Evolutionary conservation across 257 asterid genomes (phyloP), one percentile per base, ranked within the genome.

Genomic region (Ophiorrhiza pumila): DNA sequence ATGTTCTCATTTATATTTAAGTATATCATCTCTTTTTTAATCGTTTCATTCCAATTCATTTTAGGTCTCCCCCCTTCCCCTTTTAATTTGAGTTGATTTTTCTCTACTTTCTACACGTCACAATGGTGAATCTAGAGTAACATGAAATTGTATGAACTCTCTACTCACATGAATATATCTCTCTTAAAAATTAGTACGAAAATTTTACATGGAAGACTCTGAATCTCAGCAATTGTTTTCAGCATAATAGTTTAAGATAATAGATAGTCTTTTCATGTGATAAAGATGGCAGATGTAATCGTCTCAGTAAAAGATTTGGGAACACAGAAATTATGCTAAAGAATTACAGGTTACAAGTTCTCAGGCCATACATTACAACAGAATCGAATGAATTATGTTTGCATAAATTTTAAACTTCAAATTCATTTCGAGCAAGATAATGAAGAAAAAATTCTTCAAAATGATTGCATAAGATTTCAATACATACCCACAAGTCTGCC

Each of bases 401-500:
- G 27, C 22, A 35, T 4, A 17, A 29, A 13, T 31, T 31, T 59
- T 59, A 13, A 45, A 11, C 3, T 5, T 7, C 22, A 14, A 20
- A 55, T 55, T 8, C 18, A 50, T 10, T 25, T 25, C 20, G 31
- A 49, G 78, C 12, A 17, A 4, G 27, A 45, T 14, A 45, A 39
- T 31, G 37, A 29, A 1, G 7, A 41, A 55, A 52, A 34, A 68
- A 9, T 29, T 53, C 31, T 22, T 41, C 15, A 65, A 29, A 18
- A 12, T 20, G 47, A 12, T 20, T 43, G 20, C 13, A 69, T 57
- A 69, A 34, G 62, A 69, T 35, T 65, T 69, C 1, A 22, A 46
- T 49, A 83, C 86, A 35, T 83, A 94, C 98, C 99, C 99, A 94
- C 63, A 87, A 89, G 84, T 91, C 99, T 15, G 97, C 97, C 99